Base-by-base conservation (phyloP, 148 eudicot species). In the Pouteria glomerata region DNA sequence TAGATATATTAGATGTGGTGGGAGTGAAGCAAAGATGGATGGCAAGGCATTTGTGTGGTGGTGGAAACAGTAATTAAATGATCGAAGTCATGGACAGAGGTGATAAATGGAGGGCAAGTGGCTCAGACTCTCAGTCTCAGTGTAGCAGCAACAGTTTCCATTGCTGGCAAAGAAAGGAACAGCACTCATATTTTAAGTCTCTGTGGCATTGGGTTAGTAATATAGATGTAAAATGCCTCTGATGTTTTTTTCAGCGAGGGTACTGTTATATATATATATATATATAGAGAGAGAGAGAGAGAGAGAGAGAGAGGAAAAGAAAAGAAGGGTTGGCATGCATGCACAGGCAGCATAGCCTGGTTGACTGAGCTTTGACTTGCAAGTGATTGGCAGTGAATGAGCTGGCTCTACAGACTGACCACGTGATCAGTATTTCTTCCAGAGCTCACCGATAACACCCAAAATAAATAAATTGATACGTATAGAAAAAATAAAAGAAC, bases 361-460 rank as follows among this genome's bases (percentile, higher is more conserved):
- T 61, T 61, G 65, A 34, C 65, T 6, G 42, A 31, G 41, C 65
- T 31, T 61, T 61, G 65, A 61, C 65, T 61, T 30, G n/a, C n/a
- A 30, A 31, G 44, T 31, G 65, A 61, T 61, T 61, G 2, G 42
- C 41, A 61, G 65, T 61, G 65, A 61, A 18, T 61, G 44, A 61
- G 39, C 42, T 61, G 65, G 65, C 39, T 12, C 12, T 6, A 61
- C 41, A 31, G 26, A 56, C 12, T 3, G 59, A 45, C 51, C 51
- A 45, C 51, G 18, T 45, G 13, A 45, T 45, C 51, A 8, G 13
- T 1, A 45, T 45, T 45, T 45, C 18, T 7, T 37, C 41, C 41
- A 15, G 51, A 8, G 2, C 12, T 45, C 51, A 45, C 18, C 12
- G 15, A 45, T 45, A 15, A 10, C 6, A 1, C 18, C 51, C 6